Conservation (phyloP, 176 grass and related monocot species). For the Echinochloa phyllopogon region DNA sequence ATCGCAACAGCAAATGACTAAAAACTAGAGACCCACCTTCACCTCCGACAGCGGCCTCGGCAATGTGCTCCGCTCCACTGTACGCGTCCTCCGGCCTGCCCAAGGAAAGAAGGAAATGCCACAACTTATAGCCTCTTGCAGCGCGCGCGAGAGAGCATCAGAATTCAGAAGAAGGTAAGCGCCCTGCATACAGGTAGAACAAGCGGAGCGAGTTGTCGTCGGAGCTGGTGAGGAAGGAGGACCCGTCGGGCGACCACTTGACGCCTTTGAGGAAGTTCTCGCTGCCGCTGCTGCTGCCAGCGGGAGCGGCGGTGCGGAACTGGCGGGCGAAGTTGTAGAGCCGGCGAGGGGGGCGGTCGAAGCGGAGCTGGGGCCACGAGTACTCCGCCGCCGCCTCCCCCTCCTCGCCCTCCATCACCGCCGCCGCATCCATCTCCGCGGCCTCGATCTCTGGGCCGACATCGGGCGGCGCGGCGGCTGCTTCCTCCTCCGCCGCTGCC, state of each 20-base stretch:
- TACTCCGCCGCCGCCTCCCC: slow-evolving; percentile 25
- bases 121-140: not conserved
- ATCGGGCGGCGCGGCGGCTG: slow-evolving; percentile 18
- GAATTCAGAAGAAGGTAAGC: not conserved
- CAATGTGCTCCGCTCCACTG: slow-evolving; percentile 32
- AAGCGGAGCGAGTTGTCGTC: slow-evolving; percentile 93
- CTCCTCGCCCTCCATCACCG: not conserved
- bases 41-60: slow-evolving; percentile 46
- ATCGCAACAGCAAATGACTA: not conserved
- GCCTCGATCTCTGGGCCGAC: not conserved
- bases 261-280: slow-evolving; percentile 92
- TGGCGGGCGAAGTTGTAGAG: slow-evolving; percentile 59
- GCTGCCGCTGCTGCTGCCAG: not conserved
- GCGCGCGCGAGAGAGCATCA: not conserved
- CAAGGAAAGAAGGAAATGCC: not conserved
- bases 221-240: slow-evolving; percentile 90
- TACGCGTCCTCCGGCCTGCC: slow-evolving; percentile 71
- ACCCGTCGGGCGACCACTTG: slow-evolving; percentile 95
- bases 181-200: slow-evolving; percentile 68
- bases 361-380: slow-evolving; percentile 63
- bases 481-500: slow-evolving; percentile 49
- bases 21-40: slow-evolving; percentile 48
- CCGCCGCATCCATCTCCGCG: not conserved
- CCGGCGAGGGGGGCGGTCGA: slow-evolving; percentile 66
- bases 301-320: slow-evolving; percentile 29